phyloP scores from a whole-genome alignment of 371 early-diverging fungal species.

The Zopfochytrium polystomum region DNA sequence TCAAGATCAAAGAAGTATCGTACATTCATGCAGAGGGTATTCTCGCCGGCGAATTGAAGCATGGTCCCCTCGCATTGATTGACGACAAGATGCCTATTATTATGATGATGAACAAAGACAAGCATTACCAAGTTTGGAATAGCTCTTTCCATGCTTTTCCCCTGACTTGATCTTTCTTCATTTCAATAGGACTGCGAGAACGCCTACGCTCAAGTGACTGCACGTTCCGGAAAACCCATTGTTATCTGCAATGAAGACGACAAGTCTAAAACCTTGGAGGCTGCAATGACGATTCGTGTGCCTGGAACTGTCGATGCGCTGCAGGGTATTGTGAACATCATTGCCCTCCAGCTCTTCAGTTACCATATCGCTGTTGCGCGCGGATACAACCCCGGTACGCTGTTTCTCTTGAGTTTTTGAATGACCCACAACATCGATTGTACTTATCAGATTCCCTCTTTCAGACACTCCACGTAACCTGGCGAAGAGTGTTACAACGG shows the following conservation, averaged over 20 bases:
- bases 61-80: constrained; percentile 99
- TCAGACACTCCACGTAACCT: constrained; percentile 96
- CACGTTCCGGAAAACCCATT: constrained; percentile 61
- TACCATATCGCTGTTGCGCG: constrained; percentile 61
- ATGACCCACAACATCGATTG: not conserved
- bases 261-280: constrained; percentile 24
- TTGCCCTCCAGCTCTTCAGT: constrained; percentile 65
- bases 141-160: not conserved
- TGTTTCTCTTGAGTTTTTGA: constrained; percentile 4
- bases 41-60: constrained; percentile 99
- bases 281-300: constrained; percentile 49
- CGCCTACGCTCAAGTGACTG: constrained; percentile 62
- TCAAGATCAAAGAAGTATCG: constrained; percentile 96
- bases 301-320: constrained; percentile 64
- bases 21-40: constrained; percentile 98
- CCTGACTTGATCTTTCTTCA: no score
- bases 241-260: constrained; percentile 55
- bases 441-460: not conserved
- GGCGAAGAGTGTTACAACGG: constrained; percentile 61
- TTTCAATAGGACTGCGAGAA: constrained; percentile 57
- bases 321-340: constrained; percentile 63
- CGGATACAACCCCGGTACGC: constrained; percentile 49
- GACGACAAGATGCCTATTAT: constrained; percentile 96
- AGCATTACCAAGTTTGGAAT: constrained; percentile 42
- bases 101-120: constrained; percentile 69